Evolutionary conservation across 2,329 filamentous ascomycete species (phyloP), one percentile per base, ranked within the genome.

Genomic region (Plectosphaerella cucumerina): DNA sequence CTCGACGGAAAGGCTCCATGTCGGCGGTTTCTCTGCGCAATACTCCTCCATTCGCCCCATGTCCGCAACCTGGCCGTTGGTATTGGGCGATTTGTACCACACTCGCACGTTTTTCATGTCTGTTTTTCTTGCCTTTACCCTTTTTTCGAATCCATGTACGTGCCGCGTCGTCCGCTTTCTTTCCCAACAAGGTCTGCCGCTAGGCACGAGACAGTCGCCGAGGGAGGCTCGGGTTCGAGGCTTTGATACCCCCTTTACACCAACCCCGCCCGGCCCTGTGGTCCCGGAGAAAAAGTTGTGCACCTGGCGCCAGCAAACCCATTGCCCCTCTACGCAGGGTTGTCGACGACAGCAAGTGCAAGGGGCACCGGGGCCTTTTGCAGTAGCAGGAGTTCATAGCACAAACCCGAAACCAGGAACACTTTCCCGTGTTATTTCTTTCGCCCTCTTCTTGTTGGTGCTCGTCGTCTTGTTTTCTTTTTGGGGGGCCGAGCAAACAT

Each of bases 221-320:
- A 51, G 45, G 50, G 54, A 53, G 54, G 42, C 53, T 52, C 31
- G 50, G 53, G 52, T 55, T 53, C 48, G 54, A 55, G 54, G 46
- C 50, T 50, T 55, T 55, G 53, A 55, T 55, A 55, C 54, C 54
- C 51, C 52, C 53, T 37, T 37, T 47, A 39, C 34, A 35, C 34
- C 45, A 6, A 47, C 17, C 39, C n/a, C 26, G 26, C 26, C 26
- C 39, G n/a, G n/a, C 17, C 18, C 18, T 20, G 39, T 18, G 39
- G 39, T 42, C 39, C 39, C n/a, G 39, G 39, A 18, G n/a, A 42
- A 42, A n/a, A 20, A 18, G 39, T 31, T 31, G 26, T 31, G 26
- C 26, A 31, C 26, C 26, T 31, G 26, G 26, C 26, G 26, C 26
- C 26, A 31, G 26, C 26, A 31, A 31, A 31, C 39, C n/a, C 17